These are phyloP conservation scores for Wickerhamomyces xylosicus DNA, from an alignment of 805 yeast genomes.

Conservation along the genomic window DNA sequence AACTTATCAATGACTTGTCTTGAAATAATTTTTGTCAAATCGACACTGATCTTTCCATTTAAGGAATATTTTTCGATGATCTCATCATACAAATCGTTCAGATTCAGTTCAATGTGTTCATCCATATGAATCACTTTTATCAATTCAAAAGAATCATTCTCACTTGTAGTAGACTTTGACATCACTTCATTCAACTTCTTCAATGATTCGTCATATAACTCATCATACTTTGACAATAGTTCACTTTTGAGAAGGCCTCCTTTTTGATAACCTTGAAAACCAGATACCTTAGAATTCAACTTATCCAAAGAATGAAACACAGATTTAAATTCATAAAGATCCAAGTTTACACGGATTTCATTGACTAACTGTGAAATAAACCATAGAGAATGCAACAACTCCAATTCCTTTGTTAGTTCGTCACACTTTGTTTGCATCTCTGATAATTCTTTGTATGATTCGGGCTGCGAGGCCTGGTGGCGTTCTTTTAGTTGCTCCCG, in stretches of 20 bases:
- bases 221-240: neutral
- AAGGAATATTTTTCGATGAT: too few species aligned
- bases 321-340: conserved; percentile 15
- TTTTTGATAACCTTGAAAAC: too few species aligned
- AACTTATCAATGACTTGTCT: too few species aligned
- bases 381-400: conserved; percentile 16
- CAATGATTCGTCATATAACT: conserved; percentile 2
- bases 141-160: neutral
- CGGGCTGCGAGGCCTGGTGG: too few species aligned
- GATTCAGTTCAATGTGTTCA: neutral
- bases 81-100: too few species aligned
- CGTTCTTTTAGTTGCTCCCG: neutral
- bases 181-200: conserved; percentile 2
- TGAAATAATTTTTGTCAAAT: too few species aligned
- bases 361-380: conserved; percentile 13
- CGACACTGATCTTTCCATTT: too few species aligned
- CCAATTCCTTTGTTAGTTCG: conserved; percentile 10
- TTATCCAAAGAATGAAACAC: conserved; percentile 13
- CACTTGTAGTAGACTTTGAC: conserved; percentile 1
- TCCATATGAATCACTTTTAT: neutral
- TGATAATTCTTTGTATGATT: conserved; percentile 6
- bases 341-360: conserved; percentile 16
- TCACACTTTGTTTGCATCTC: conserved; percentile 12
- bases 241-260: too few species aligned
- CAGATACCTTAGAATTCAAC: conserved; percentile 9